Base-by-base conservation (phyloP, 257 asterid species). In the Ligustrum vulgare region DNA sequence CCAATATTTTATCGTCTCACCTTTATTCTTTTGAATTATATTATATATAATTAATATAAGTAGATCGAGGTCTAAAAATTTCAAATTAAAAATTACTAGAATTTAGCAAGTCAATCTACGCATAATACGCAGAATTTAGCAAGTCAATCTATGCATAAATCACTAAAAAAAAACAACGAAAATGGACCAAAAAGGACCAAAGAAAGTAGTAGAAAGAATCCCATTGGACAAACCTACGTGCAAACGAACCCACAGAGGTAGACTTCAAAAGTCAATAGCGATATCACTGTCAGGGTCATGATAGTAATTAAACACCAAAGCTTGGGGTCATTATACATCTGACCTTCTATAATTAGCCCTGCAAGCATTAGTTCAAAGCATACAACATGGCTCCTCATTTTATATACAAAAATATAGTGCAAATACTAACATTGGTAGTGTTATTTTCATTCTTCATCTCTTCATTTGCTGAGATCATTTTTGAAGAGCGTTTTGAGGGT, bases 401-500 rank as follows among this genome's bases (percentile, higher is more conserved):
- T 3, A 82, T 77, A 81, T 87, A 67, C 63, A 71, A 34, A 67
- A 41, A 41, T 56, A 58, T 2, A 10, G 8, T 12, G 20, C 77
- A 72, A 33, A 25, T 43, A 8, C 16, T 67, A 2, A 22, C 76
- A 10, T 60, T 77, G n/a, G 4, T 81, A 23, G 60, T 80, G 16
- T 10, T 80, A 39, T 45, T 76, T 64, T 83, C 89, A n/a, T 79
- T 86, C 1, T 33, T 82, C 64, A 49, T 74, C 83, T 75, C 80
- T 37, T 78, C 93, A 13, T 41, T 78, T 16, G 91, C 93, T 49
- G 98, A 91, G 51, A 84, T 92, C 78, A 84, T 92, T 51, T 94
- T 94, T 54, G 98, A 94, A 78, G 98, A 92, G 88, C 91, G 95
- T 1, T 94, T 94, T 79, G 97, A 92, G 0, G 98, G 98, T 92